phyloP scores from a whole-genome alignment of 2,329 filamentous ascomycete genomes.

The Nothopassalora personata region DNA sequence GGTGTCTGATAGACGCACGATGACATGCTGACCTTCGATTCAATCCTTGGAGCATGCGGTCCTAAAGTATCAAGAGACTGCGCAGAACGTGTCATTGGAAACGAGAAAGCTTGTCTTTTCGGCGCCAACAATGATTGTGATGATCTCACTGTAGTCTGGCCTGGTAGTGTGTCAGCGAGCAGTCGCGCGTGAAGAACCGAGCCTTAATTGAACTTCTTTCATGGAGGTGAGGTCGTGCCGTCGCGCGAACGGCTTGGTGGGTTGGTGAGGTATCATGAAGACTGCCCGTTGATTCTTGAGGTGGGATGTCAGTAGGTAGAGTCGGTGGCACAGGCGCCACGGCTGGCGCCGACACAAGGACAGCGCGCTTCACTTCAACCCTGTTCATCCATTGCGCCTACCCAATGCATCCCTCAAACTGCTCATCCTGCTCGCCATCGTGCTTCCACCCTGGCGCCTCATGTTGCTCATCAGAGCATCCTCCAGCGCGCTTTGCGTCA shows the following conservation, averaged over 20 bases:
- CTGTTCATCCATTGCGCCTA: constrained; percentile 1
- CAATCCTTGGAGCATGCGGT: constrained; percentile 3
- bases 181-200: not conserved
- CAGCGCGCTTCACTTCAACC: not conserved
- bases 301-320: too few species aligned
- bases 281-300: too few species aligned
- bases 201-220: not conserved
- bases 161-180: not conserved
- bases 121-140: not conserved
- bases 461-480: constrained; percentile 71
- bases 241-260: too few species aligned
- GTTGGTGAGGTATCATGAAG: too few species aligned
- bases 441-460: constrained; percentile 44
- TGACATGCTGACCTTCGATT: constrained; percentile 2
- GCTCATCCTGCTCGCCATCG: constrained; percentile 52
- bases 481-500: constrained; percentile 74
- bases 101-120: not conserved
- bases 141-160: not conserved
- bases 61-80: constrained; percentile 6
- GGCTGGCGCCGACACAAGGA: not conserved
- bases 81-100: constrained; percentile 7
- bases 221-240: not conserved
- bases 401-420: constrained; percentile 35
- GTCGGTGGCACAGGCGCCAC: not conserved
- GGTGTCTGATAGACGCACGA: constrained; percentile 6